phyloP scores from a whole-genome alignment of 2,329 filamentous ascomycete species.

The Sporothrix pallida region DNA sequence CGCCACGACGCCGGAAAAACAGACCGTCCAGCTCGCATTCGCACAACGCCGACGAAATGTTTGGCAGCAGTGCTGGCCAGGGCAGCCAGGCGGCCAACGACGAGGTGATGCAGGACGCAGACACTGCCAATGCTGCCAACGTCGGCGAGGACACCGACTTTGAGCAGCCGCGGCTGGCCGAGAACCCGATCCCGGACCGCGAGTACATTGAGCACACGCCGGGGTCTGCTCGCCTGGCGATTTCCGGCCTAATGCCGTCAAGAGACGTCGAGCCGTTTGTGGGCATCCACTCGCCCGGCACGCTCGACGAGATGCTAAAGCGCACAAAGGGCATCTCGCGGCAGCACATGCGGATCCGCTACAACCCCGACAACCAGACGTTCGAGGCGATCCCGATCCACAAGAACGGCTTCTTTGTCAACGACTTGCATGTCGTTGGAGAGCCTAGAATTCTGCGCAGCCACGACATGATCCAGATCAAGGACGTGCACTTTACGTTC shows the following conservation, averaged over 20 bases:
- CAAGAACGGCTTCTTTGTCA: conserved; percentile 72
- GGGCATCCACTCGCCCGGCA: conserved; percentile 71
- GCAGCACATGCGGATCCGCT: conserved; percentile 74
- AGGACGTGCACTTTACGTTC: conserved; percentile 71
- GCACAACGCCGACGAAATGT: background rate
- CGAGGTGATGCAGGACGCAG: background rate
- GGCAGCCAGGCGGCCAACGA: background rate
- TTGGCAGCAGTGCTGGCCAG: background rate
- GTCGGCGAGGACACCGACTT: conserved; percentile 33
- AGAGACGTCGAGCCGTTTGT: conserved; percentile 69
- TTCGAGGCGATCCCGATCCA: conserved; percentile 69
- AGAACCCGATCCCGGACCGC: conserved; percentile 54
- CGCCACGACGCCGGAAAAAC: background rate
- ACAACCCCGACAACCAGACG: conserved; percentile 64
- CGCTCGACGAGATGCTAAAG: conserved; percentile 58
- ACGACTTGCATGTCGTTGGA: conserved; percentile 63
- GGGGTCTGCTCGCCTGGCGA: conserved; percentile 64
- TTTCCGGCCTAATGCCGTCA: conserved; percentile 64
- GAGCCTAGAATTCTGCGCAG: conserved; percentile 64
- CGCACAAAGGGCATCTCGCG: conserved; percentile 76
- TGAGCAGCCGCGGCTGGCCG: conserved; percentile 30
- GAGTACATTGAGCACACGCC: conserved; percentile 67
- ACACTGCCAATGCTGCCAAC: conserved; percentile 37
- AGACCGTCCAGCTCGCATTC: conserved; percentile 20
- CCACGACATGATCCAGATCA: conserved; percentile 72